Conservation (phyloP, 2,329 filamentous ascomycete species). For the Stylonectria norvegica region DNA sequence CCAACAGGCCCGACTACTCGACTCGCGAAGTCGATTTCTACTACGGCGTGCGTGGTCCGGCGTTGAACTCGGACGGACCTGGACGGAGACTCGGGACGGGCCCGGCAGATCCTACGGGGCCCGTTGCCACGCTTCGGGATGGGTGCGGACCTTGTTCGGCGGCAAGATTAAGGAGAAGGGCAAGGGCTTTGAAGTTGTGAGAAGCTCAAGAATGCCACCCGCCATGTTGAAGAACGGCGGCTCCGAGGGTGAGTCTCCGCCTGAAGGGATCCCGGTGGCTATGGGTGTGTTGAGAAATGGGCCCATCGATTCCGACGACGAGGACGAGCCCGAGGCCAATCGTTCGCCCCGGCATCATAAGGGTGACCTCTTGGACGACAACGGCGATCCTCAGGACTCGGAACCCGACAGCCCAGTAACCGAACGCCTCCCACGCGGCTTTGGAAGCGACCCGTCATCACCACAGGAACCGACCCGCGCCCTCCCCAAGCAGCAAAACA, state of each 20-base stretch:
- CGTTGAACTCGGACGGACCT: constrained; percentile 75
- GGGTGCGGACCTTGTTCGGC: constrained; percentile 76
- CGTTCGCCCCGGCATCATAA: constrained; percentile 26
- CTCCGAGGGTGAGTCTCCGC: constrained; percentile 63
- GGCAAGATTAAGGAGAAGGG: constrained; percentile 90
- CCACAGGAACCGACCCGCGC: constrained; percentile 20
- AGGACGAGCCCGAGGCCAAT: constrained; percentile 34
- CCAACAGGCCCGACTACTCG: constrained; percentile 76
- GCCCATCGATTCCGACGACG: constrained; percentile 63
- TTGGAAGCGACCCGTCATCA: constrained; percentile 42
- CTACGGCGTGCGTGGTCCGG: constrained; percentile 86
- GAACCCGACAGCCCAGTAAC: constrained; percentile 37
- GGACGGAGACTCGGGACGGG: constrained; percentile 88
- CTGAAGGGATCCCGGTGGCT: constrained; percentile 63
- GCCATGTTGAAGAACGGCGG: constrained; percentile 58
- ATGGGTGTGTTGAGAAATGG: constrained; percentile 58
- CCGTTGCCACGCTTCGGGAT: constrained; percentile 86
- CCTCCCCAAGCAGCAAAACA: constrained; percentile 19
- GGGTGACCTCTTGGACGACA: constrained; percentile 43
- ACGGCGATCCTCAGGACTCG: constrained; percentile 45
- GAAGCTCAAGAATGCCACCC: constrained; percentile 81
- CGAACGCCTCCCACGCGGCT: constrained; percentile 28
- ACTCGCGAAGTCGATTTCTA: constrained; percentile 96
- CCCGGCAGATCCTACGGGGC: constrained; percentile 88
- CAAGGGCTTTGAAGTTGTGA: constrained; percentile 95